Conservation (phyloP, 129 eudicot genomes). For the Logfia minima region DNA sequence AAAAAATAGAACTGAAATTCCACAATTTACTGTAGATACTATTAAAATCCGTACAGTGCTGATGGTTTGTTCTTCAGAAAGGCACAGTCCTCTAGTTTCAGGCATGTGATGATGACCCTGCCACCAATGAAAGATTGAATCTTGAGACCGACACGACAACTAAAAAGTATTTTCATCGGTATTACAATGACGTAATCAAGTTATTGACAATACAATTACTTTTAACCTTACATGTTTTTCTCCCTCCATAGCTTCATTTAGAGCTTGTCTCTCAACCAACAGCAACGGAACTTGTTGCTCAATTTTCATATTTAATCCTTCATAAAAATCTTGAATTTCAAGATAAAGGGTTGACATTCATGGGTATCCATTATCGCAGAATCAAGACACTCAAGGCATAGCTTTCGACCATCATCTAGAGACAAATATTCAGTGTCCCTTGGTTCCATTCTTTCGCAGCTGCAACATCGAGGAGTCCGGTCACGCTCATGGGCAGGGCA, state of each 20-base stretch:
- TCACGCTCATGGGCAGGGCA: constrained; percentile 91
- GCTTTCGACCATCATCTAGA: constrained; percentile 93
- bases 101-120: constrained; percentile 99
- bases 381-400: constrained; percentile 89
- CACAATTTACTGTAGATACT: neutral
- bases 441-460: constrained; percentile 98
- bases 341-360: constrained; percentile 95
- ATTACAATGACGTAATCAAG: neutral
- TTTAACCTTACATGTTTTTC: constrained; percentile 64
- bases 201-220: neutral
- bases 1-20: neutral
- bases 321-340: constrained; percentile 93
- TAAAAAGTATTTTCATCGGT: constrained; percentile 7
- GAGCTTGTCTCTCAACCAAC: constrained; percentile 96
- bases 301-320: constrained; percentile 88
- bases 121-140: constrained; percentile 23
- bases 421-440: constrained; percentile 61
- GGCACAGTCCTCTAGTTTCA: constrained; percentile 98
- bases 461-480: constrained; percentile 91
- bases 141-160: neutral
- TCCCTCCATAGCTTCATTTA: constrained; percentile 97
- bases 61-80: constrained; percentile 97
- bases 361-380: constrained; percentile 91
- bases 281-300: constrained; percentile 85
- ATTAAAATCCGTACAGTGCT: constrained; percentile 59